A percentile compares a stretch with the other conserved stretches of the same genome.
Evolutionary conservation across 202 grass and related monocot species (phyloP).

Genomic region (Alloteropsis angusta): DNA sequence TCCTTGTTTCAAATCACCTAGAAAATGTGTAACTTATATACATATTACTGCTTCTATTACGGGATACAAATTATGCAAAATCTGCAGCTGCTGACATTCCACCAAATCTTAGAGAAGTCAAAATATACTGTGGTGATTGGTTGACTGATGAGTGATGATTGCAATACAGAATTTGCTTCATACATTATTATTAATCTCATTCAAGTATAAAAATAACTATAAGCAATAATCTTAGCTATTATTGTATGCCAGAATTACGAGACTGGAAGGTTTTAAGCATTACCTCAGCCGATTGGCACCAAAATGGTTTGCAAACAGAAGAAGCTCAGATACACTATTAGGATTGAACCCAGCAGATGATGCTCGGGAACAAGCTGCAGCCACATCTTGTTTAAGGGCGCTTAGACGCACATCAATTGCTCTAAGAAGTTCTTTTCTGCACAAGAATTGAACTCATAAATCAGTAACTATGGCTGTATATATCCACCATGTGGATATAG

Average conservation of each 20-base stretch:
- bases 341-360: slow-evolving; percentile 81
- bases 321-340: slow-evolving; percentile 66
- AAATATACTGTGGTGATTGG: neutral
- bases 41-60: neutral
- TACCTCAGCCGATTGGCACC: slow-evolving; percentile 71
- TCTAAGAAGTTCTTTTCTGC: slow-evolving; percentile 84
- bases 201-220: neutral
- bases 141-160: neutral
- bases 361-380: slow-evolving; percentile 70
- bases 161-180: neutral
- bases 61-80: neutral
- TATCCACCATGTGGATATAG: too few relatives aligned
- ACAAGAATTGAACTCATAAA: neutral
- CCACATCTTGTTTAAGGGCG: slow-evolving; percentile 83
- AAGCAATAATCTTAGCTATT: slow-evolving; percentile 4
- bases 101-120: neutral
- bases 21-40: neutral
- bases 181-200: neutral
- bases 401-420: slow-evolving; percentile 87
- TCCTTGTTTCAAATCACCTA: neutral
- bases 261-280: slow-evolving; percentile 23
- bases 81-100: neutral
- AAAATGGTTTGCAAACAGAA: slow-evolving; percentile 88
- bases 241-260: neutral
- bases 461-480: neutral